Evolutionary conservation across 2,329 filamentous ascomycete species (phyloP).

Genomic region (Coniochaeta sp.): DNA sequence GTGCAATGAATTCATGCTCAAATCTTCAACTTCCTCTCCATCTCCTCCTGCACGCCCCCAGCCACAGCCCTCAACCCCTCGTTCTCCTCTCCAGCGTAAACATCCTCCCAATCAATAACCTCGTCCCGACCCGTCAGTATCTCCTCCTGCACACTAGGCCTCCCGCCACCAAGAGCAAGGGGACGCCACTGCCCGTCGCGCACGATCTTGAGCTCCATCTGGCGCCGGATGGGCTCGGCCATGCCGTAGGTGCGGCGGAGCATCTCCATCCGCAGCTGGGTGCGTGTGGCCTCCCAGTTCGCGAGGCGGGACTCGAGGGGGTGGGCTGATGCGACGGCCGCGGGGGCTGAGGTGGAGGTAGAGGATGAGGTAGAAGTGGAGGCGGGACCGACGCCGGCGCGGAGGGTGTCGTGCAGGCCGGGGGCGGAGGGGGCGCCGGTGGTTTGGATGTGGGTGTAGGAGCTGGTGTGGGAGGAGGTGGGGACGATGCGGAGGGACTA

Average conservation of each 20-base stretch:
- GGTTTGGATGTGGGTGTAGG: slow-evolving; percentile 54
- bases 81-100: slow-evolving; percentile 75
- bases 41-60: slow-evolving; percentile 79
- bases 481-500: slow-evolving; percentile 90
- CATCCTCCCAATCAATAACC: slow-evolving; percentile 85
- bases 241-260: slow-evolving; percentile 85
- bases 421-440: slow-evolving; percentile 82
- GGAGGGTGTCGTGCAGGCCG: slow-evolving; percentile 88
- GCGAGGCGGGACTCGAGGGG: slow-evolving; percentile 87
- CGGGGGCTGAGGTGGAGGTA: too few relatives aligned
- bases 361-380: slow-evolving; percentile 37
- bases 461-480: slow-evolving; percentile 55
- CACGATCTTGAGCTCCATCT: slow-evolving; percentile 92
- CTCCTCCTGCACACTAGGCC: slow-evolving; percentile 75
- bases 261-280: slow-evolving; percentile 78
- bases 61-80: too few relatives aligned
- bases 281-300: slow-evolving; percentile 86
- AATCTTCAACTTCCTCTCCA: slow-evolving; percentile 88
- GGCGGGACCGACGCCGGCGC: slow-evolving; percentile 68
- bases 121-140: slow-evolving; percentile 75
- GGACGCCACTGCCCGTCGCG: slow-evolving; percentile 75
- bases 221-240: slow-evolving; percentile 83
- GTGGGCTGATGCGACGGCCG: slow-evolving; percentile 61
- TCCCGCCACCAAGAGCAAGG: slow-evolving; percentile 51
- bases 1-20: slow-evolving; percentile 33